These are phyloP conservation scores for Saturnispora silvae DNA, from an alignment of 805 yeast genomes.

Conservation along the genomic window DNA sequence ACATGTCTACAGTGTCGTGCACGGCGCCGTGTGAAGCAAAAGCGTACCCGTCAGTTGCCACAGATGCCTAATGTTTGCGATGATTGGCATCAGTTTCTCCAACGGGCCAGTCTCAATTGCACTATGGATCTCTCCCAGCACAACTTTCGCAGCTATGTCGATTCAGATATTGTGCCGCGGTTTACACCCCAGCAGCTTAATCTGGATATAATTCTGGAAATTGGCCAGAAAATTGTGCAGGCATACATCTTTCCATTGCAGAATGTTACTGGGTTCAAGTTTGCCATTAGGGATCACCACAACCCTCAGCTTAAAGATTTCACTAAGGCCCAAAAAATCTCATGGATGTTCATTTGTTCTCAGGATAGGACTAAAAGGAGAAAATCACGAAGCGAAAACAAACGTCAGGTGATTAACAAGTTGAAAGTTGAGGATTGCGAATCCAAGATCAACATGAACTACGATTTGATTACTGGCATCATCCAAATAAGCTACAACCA, in stretches of 20 bases:
- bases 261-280: constrained; percentile 31
- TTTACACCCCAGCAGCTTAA: constrained; percentile 25
- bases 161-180: constrained; percentile 25
- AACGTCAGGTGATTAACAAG: constrained; percentile 29
- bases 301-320: constrained; percentile 24
- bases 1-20: constrained; percentile 32
- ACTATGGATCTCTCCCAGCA: constrained; percentile 28
- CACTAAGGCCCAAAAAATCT: constrained; percentile 29
- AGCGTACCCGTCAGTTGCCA: constrained; percentile 20
- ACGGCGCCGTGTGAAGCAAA: constrained; percentile 29
- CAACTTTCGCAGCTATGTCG: constrained; percentile 26
- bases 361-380: constrained; percentile 34
- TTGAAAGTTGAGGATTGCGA: constrained; percentile 33
- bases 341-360: constrained; percentile 36
- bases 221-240: constrained; percentile 27
- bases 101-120: constrained; percentile 27
- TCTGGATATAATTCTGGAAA: constrained; percentile 24
- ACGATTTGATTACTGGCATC: constrained; percentile 29
- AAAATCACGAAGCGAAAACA: constrained; percentile 30
- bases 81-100: constrained; percentile 26
- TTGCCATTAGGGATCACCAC: constrained; percentile 36
- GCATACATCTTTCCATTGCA: constrained; percentile 32
- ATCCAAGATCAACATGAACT: constrained; percentile 30
- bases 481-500: constrained; percentile 30
- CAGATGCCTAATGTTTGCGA: constrained; percentile 28